Conservation (phyloP, 2,329 filamentous ascomycete species). For the Monosporascus sp. region DNA sequence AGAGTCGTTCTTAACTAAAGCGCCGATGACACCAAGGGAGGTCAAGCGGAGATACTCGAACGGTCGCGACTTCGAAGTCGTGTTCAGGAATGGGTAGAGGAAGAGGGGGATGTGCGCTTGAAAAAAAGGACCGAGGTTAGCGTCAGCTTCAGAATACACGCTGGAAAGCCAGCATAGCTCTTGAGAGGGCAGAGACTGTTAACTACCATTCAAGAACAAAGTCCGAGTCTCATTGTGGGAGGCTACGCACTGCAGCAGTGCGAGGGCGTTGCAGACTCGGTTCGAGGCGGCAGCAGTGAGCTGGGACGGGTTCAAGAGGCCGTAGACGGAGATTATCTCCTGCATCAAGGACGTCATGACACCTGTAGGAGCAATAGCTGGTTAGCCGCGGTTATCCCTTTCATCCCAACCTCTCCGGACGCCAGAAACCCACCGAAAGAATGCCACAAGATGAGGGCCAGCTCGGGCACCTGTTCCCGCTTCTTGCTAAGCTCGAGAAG, state of each 20-base stretch:
- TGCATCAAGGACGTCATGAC: conserved; percentile 97
- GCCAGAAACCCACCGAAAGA: conserved; percentile 70
- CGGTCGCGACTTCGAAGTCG: conserved; percentile 93
- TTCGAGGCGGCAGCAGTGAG: conserved; percentile 97
- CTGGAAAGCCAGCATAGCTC: not conserved
- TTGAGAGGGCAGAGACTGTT: not conserved
- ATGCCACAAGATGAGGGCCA: conserved; percentile 96
- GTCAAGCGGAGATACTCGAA: conserved; percentile 97
- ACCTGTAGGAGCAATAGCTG: conserved; percentile 45
- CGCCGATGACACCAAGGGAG: conserved; percentile 92
- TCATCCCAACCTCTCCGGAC: not conserved
- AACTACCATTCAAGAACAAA: conserved; percentile 81
- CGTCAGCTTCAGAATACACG: conserved; percentile 4
- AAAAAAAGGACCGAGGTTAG: conserved; percentile 11
- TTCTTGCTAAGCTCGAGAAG: conserved; percentile 97
- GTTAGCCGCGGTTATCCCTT: conserved; percentile 11
- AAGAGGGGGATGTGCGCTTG: conserved; percentile 94
- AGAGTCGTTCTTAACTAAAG: conserved; percentile 96
- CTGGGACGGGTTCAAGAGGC: conserved; percentile 91
- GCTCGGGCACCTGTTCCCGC: conserved; percentile 92
- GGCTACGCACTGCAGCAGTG: conserved; percentile 91
- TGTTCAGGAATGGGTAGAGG: conserved; percentile 97
- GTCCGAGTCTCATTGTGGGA: conserved; percentile 95
- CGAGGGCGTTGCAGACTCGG: conserved; percentile 93
- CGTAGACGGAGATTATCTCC: conserved; percentile 98